Base-by-base conservation (phyloP, 2,329 filamentous ascomycete species). In the Podosphaera xanthii region DNA sequence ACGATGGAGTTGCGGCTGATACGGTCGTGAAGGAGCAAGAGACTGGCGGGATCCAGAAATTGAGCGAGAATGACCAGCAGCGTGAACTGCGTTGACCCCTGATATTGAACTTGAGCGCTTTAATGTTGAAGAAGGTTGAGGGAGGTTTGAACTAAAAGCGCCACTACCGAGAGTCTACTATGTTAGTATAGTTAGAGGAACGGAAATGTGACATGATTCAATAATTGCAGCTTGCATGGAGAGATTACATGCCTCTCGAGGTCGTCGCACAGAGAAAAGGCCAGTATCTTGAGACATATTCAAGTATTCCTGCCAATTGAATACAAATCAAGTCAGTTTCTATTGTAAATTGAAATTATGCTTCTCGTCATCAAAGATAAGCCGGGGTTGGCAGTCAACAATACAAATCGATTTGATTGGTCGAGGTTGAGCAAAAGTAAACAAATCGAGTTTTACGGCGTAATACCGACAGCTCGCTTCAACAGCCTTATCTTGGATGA, bases 121-220 rank as follows among this genome's bases (percentile, higher is more conserved):
- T 78, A 98, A 84, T 48, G 89, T 87, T 48, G 91, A 97, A 35
- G 86, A 79, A 7, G 92, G 91, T 73, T 94, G 88, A 30, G 92
- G 92, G 63, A 98, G 87, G 31, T 82, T 81, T 30, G 86, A 86
- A 71, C 89, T 91, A 70, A 83, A 81, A 70, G 82, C 91, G 68
- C 95, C 82, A 10, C 83, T 83, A 64, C 85, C 90, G 61, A 97
- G 80, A 59, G 92, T 96, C 88, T 94, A 71, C 14, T 35, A 40
- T 14, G 36, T 40, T 12, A 44, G 36, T 42, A 40, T 22, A 36
- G 40, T 9, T 30, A 22, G 9, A 8, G 10, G 6, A 35, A 14
- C 2, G 10, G 7, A 50, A 38, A 4, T 58, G 40, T 38, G 22
- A 34, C 4, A 8, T 14, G 46, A 31, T 8, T 14, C 35, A 46